Evolutionary conservation across 306 rosid species (phyloP).

Genomic region (Cyamopsis tetragonoloba): DNA sequence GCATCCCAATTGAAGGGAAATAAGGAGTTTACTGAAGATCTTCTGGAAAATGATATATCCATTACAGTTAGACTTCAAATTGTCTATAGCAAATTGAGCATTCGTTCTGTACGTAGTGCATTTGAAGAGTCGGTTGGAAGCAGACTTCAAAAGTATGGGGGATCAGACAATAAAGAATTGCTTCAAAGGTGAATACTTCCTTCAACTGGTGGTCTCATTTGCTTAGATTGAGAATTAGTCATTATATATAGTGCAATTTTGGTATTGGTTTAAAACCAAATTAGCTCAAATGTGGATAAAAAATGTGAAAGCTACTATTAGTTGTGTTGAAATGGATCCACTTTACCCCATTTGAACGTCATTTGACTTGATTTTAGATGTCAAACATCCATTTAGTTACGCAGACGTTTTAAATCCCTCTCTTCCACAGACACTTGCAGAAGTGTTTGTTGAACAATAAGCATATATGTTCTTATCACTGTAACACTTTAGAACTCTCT

Average conservation of each 20-base stretch:
- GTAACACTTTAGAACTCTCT: not conserved
- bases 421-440: not conserved
- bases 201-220: not conserved
- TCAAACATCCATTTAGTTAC: too few species aligned
- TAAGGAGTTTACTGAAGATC: slow-evolving; percentile 56
- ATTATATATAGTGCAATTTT: too few species aligned
- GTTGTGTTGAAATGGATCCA: not conserved
- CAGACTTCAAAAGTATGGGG: slow-evolving; percentile 71
- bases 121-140: slow-evolving; percentile 86
- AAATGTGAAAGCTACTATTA: too few species aligned
- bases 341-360: too few species aligned
- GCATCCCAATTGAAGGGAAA: slow-evolving; percentile 48
- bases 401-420: too few species aligned
- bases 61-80: slow-evolving; percentile 86
- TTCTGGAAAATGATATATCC: slow-evolving; percentile 70
- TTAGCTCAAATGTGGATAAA: too few species aligned
- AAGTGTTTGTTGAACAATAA: not conserved
- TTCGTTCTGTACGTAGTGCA: slow-evolving; percentile 77
- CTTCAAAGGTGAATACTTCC: slow-evolving; percentile 65
- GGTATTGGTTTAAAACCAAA: too few species aligned
- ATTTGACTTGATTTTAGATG: too few species aligned
- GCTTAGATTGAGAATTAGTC: not conserved
- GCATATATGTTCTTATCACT: not conserved
- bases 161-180: slow-evolving; percentile 62
- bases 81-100: slow-evolving; percentile 77